Evolutionary conservation across 805 yeast species (phyloP).

Genomic region (Pichia scutulata): DNA sequence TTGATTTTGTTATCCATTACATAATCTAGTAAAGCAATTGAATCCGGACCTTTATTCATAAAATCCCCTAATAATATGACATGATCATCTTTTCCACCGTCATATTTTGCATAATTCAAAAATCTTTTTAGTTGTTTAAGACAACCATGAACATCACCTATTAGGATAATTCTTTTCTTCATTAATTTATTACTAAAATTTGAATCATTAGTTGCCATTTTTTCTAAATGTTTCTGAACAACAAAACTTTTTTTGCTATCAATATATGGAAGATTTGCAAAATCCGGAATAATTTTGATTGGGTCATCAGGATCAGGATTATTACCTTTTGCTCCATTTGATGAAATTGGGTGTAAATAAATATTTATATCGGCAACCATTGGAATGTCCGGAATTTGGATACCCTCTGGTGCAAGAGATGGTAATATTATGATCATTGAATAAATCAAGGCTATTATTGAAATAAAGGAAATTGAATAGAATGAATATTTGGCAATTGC

Average conservation of each 20-base stretch:
- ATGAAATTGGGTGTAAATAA: constrained; percentile 26
- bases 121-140: constrained; percentile 46
- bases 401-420: constrained; percentile 27
- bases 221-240: constrained; percentile 18
- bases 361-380: constrained; percentile 17
- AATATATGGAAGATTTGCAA: constrained; percentile 16
- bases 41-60: constrained; percentile 75
- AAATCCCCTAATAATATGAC: constrained; percentile 79
- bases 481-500: constrained; percentile 8
- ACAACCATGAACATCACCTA: constrained; percentile 90
- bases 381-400: constrained; percentile 19
- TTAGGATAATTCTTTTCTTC: constrained; percentile 49
- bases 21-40: constrained; percentile 58
- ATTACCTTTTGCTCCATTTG: constrained; percentile 7
- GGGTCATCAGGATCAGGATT: constrained; percentile 21
- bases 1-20: constrained; percentile 52
- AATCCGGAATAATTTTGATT: constrained; percentile 21
- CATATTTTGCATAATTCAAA: constrained; percentile 41
- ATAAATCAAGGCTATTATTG: constrained; percentile 19
- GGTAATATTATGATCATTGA: constrained; percentile 26
- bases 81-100: constrained; percentile 40
- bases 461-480: constrained; percentile 2
- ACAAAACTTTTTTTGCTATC: constrained; percentile 10
- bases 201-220: constrained; percentile 7
- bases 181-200: constrained; percentile 4